Evolutionary conservation across 2,329 filamentous ascomycete species (phyloP), one percentile per base, ranked within the genome.

Genomic region (Xylariaceae sp.): DNA sequence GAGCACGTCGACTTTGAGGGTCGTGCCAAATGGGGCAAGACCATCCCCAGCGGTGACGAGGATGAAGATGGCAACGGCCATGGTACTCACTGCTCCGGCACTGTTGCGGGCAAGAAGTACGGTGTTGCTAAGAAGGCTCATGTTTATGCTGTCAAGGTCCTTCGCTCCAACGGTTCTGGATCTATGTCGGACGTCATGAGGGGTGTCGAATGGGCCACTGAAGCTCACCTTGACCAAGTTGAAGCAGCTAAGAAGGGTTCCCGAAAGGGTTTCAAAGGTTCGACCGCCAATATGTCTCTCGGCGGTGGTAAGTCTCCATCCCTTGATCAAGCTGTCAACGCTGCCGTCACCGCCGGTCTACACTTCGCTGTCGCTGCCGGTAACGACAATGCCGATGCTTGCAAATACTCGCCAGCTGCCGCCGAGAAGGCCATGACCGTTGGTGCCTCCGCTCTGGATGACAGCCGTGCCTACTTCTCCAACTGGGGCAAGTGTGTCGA

Each of bases 401-500:
- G 95, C 89, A 96, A 95, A 83, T 99, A 98, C 86, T 99, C 95
- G 36, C 95, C 95, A 59, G 96, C 95, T 71, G 91, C 94, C 64
- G 92, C 96, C 68, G 83, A 86, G 70, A 92, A 96, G 73, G 93
- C 95, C 67, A 87, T 99, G 75, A 99, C 95, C 57, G 95, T 99
- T 64, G 96, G 94, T 78, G 95, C 95, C 67, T 96, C 92, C 41
- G 95, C 91, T 68, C 86, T 99, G 59, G 87, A 89, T 71, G 95
- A 99, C 74, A 91, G 92, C 83, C 94, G 95, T 79, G 95, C 95
- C 65, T 99, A 98, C 87, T 99, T 99, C 88, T 99, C 96, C 87
- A 99, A 99, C 90, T 98, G 88, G 78, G 95, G 95, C 77, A 95
- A 94, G 85, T 99, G 95, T 86, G 96, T 94, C 76, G 95, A 99